Base-by-base conservation (phyloP, 768 basidiomycete species). In the Leccinum boreale region DNA sequence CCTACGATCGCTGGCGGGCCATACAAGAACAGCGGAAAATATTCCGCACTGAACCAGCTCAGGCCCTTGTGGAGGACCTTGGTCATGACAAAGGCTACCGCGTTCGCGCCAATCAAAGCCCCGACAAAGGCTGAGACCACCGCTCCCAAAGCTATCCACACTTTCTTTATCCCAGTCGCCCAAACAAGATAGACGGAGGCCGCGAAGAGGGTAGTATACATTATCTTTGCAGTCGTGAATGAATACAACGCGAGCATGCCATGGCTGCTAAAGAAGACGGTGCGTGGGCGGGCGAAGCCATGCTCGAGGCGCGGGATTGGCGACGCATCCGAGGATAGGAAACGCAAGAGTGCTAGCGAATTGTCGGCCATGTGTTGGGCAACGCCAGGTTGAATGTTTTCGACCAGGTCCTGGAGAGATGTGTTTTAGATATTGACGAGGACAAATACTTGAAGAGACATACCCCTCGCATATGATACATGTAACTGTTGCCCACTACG, bases 331-430 rank as follows among this genome's bases (percentile, higher is more conserved):
- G 87, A 85, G 0, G 92, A 86, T 19, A 97, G 81, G 70, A 90
- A 81, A 35, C 79, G 78, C 21, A 96, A 74, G 17, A 97, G 82
- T 0, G 90, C 90, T 14, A 95, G 83, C 3, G 85, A 79, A 62
- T 97, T 97, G 58, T 92, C 89, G 21, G 82, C 94, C 86, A 98
- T 94, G 74, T 97, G 88, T 79, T 94, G 74, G 1, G 92, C 86
- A 1, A 92, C 90, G 11, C 95, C 95, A 6, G 83, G 74, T 67
- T 94, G 80, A 53, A 96, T 92, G 67, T 94, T 86, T 65, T 91
- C 87, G 8, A 93, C 87, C 4, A 89, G 62, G 72, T 96, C 94
- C 75, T 79, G 23, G 17, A 19, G 42, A 48, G 3, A 42, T 24
- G 42, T 29, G 19, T 3, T 51, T 58, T 10, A 68, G 46, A 54